Evolutionary conservation across 176 grass and related monocot species (phyloP), one percentile per base, ranked within the genome.

Genomic region (Eremochloa ophiuroides): DNA sequence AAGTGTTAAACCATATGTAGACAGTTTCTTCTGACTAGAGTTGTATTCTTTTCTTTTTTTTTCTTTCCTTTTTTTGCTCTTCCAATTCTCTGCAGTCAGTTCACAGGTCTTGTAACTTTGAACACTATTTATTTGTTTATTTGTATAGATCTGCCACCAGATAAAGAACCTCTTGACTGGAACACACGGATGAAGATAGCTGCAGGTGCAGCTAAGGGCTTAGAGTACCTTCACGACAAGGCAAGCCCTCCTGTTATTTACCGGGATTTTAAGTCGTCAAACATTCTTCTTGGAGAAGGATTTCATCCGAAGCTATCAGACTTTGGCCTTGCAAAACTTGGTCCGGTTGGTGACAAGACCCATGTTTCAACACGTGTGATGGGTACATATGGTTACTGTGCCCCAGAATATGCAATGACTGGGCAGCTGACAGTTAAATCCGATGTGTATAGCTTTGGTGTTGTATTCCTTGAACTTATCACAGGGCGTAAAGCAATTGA

Each of bases 341-440:
- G 94, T 59, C 94, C 94, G 9, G 94, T 97, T 82, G 94, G 94
- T 83, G 94, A 97, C 72, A 93, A 97, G 72, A 97, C 94, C 30
- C 94, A 97, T 69, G 94, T 97, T 64, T 97, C 94, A 63, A 97
- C 94, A 61, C 90, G 94, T 28, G 91, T 97, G 22, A 97, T 97
- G 94, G 94, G 94, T 58, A 97, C 94, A 20, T 93, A 93, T 58
- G 94, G 94, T 6, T 97, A 97, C 81, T 97, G 94, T 85, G 94
- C 94, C 13, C 94, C 94, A 71, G 94, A 97, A 73, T 97, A 97
- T 91, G 94, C 94, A 44, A 93, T 97, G 94, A 97, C 94, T 18
- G 94, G 94, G 41, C 91, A 97, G 78, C 86, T 97, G 58, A 97
- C 94, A 12, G 86, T 93, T 27, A 97, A 97, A 84, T 91, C 91